Base-by-base conservation (phyloP, 1,284 basidiomycete genomes). In the Hortiboletus rubellus region DNA sequence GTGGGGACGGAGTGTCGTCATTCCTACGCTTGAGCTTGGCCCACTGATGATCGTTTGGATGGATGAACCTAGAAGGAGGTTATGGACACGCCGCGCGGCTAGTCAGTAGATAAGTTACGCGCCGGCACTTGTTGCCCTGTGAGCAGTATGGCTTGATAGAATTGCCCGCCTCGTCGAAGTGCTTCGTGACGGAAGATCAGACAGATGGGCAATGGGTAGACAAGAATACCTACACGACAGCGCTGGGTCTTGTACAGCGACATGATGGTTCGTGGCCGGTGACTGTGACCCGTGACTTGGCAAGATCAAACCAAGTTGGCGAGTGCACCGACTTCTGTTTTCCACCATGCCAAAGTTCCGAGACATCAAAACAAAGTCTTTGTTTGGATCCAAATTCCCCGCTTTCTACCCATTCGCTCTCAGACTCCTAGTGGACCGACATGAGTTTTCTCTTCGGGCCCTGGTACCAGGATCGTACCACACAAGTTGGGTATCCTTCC, bases 121-220 rank as follows among this genome's bases (percentile, higher is more conserved):
- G 81, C 82, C 80, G 78, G 67, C 82, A 83, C 41, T 68, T 73
- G 48, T 70, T 71, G 36, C 81, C 82, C 61, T 80, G 74, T 34
- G 66, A 73, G 59, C 82, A 83, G 43, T 70, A 70, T 10, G 79
- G 76, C 57, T 71, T 72, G 43, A 80, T 58, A 7, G 77, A 68
- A 42, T 60, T 69, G 7, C 81, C 81, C 34, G 65, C 61, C 51
- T 72, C 72, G 55, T 80, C 76, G 51, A 78, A 83, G 62, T 82
- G 74, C 79, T 81, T 61, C 40, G 22, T 52, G 42, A 55, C 37
- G 47, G 46, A 49, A 18, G 18, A 52, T 62, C 52, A 64, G 64
- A 59, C 37, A 41, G 46, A 48, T 30, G 41, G 17, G 37, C 36
- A 8, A 53, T 42, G 31, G 36, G 24, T 27, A 48, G 44, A 50